These are phyloP conservation scores for Domatiomyces globalis DNA, from an alignment of 2,329 filamentous ascomycete genomes.

Conservation along the genomic window DNA sequence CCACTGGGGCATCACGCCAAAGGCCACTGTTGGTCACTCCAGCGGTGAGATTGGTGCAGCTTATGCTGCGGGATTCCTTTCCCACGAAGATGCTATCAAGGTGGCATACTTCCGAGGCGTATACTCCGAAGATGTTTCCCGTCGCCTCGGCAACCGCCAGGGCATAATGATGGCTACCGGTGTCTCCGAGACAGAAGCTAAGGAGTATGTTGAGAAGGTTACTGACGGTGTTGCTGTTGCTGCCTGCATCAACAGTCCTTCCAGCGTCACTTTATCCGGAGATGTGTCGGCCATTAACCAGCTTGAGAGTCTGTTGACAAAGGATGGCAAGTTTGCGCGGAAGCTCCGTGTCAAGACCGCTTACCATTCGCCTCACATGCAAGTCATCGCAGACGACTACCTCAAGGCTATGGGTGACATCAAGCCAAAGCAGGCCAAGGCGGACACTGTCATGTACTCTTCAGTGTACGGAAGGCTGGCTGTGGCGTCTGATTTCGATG, in stretches of 20 bases:
- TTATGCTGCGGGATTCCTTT: conserved; percentile 17
- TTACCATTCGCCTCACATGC: conserved; percentile 22
- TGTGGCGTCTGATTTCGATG: conserved; percentile 1
- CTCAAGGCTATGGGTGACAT: conserved; percentile 6
- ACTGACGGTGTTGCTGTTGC: conserved; percentile 16
- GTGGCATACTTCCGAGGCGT: conserved; percentile 21
- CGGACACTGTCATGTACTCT: conserved; percentile 8
- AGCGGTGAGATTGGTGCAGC: conserved; percentile 19
- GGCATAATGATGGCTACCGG: conserved; percentile 23
- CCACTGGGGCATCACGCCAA: conserved; percentile 8
- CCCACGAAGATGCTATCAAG: conserved; percentile 19
- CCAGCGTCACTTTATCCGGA: conserved; percentile 27
- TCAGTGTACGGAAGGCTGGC: conserved; percentile 19
- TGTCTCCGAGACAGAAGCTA: conserved; percentile 10
- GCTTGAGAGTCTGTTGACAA: conserved; percentile 2
- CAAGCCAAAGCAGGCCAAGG: background rate
- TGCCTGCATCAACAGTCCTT: conserved; percentile 29
- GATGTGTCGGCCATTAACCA: conserved; percentile 19
- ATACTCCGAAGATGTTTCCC: conserved; percentile 1
- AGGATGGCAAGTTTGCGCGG: conserved; percentile 19
- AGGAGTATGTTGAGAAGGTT: conserved; percentile 10
- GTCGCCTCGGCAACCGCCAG: conserved; percentile 3
- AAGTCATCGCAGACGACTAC: conserved; percentile 18
- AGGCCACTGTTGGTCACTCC: conserved; percentile 17
- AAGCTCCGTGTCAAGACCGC: conserved; percentile 19